Evolutionary conservation across 306 rosid genomes (phyloP).

Genomic region (Vigna nakashimae): DNA sequence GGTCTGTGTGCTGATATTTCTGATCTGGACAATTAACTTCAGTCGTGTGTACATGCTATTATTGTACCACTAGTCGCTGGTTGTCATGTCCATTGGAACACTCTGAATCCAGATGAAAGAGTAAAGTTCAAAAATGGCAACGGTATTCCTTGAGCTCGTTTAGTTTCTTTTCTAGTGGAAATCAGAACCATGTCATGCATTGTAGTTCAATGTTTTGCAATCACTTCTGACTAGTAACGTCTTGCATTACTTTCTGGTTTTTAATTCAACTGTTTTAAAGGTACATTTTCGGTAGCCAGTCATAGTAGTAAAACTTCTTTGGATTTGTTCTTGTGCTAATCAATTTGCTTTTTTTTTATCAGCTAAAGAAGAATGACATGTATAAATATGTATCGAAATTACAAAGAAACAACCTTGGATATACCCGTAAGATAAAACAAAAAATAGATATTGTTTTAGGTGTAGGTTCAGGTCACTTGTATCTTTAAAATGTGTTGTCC

Average conservation of each 20-base stretch:
- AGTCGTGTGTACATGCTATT: slow-evolving; percentile 5
- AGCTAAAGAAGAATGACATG: too few species aligned
- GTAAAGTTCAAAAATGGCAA: slow-evolving; percentile 6
- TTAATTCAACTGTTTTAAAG: neutral
- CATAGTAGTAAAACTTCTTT: neutral
- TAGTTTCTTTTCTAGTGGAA: slow-evolving; percentile 10
- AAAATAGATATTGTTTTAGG: too few species aligned
- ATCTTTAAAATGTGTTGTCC: too few species aligned
- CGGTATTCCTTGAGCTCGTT: slow-evolving; percentile 1
- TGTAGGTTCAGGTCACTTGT: too few species aligned
- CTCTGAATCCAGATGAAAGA: neutral
- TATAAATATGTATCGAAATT: too few species aligned
- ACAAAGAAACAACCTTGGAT: too few species aligned
- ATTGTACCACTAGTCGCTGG: neutral
- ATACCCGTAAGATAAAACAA: too few species aligned
- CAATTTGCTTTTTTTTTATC: neutral
- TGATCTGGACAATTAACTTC: slow-evolving; percentile 7
- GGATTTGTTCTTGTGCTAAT: neutral
- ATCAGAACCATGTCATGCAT: slow-evolving; percentile 18
- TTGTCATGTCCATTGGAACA: neutral
- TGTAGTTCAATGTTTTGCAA: neutral
- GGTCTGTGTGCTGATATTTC: slow-evolving; percentile 3
- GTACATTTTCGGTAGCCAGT: neutral
- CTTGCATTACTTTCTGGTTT: neutral
- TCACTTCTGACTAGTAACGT: neutral